Percentiles rank a stretch among this genome's conserved stretches.
Evolutionary conservation across 805 yeast genomes (phyloP).

Genomic region (Saturnispora sanitii): DNA sequence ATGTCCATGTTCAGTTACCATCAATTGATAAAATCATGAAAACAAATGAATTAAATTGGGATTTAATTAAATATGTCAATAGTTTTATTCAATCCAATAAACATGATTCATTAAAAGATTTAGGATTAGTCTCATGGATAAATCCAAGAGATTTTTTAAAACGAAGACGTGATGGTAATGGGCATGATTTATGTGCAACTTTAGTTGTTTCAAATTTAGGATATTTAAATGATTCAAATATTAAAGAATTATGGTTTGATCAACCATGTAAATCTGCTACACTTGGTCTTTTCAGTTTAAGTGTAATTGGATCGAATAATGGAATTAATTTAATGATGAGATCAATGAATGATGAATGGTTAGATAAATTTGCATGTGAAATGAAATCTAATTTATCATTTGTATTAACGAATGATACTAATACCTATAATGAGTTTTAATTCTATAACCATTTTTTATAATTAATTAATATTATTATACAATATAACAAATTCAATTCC

Average conservation of each 20-base stretch:
- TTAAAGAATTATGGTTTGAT: constrained; percentile 8
- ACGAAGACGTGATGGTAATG: constrained; percentile 2
- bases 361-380: constrained; percentile 5
- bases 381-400: no score
- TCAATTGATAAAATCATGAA: constrained; percentile 3
- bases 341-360: constrained; percentile 6
- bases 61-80: constrained; percentile 9
- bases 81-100: constrained; percentile 9
- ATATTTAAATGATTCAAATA: neutral
- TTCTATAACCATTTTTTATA: no score
- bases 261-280: constrained; percentile 12
- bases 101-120: constrained; percentile 8
- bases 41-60: constrained; percentile 8
- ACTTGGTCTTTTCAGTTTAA: constrained; percentile 10
- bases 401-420: no score
- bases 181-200: constrained; percentile 13
- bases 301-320: constrained; percentile 9
- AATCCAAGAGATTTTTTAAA: constrained; percentile 8
- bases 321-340: constrained; percentile 8
- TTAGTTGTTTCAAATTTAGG: constrained; percentile 9
- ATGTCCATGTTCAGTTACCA: constrained; percentile 9
- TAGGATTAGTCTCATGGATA: constrained; percentile 10
- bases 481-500: constrained; percentile 19
- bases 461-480: constrained; percentile 6
- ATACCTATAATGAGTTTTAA: no score